These are phyloP conservation scores for Amorphotheca resinae DNA, from an alignment of 495 filamentous ascomycete genomes.

Conservation along the genomic window DNA sequence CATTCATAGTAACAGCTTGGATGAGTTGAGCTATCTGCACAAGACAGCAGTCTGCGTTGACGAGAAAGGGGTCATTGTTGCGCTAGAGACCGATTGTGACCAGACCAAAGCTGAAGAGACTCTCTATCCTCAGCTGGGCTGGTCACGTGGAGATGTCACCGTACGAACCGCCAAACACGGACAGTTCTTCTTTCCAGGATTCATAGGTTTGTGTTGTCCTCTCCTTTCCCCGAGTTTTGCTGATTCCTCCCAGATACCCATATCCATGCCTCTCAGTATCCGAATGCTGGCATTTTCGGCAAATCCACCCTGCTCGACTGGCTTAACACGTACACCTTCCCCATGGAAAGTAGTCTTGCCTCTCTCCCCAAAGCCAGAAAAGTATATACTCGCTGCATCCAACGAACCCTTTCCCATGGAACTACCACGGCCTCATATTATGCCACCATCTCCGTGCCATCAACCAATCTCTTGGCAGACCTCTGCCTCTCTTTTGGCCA, in stretches of 20 bases:
- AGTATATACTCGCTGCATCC: slow-evolving; percentile 64
- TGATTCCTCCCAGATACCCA: slow-evolving; percentile 58
- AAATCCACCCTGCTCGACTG: slow-evolving; percentile 80
- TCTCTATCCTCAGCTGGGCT: slow-evolving; percentile 17
- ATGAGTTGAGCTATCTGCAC: slow-evolving; percentile 43
- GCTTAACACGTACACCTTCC: slow-evolving; percentile 93
- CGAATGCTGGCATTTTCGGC: slow-evolving; percentile 85
- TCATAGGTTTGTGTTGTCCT: slow-evolving; percentile 50
- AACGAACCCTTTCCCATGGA: slow-evolving; percentile 71
- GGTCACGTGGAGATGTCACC: slow-evolving; percentile 28
- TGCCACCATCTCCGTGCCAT: slow-evolving; percentile 67
- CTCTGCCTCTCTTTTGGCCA: slow-evolving; percentile 67
- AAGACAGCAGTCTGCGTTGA: slow-evolving; percentile 56
- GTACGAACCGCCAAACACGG: slow-evolving; percentile 24
- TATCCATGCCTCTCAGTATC: slow-evolving; percentile 88
- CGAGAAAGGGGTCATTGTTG: slow-evolving; percentile 50
- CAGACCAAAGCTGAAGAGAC: slow-evolving; percentile 11
- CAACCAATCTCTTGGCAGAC: slow-evolving; percentile 79
- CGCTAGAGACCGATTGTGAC: slow-evolving; percentile 30
- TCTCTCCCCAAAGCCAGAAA: slow-evolving; percentile 34
- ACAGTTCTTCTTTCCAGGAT: slow-evolving; percentile 87
- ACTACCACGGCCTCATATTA: slow-evolving; percentile 90
- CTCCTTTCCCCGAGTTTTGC: neutral
- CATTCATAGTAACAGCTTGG: slow-evolving; percentile 42
- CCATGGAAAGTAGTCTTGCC: slow-evolving; percentile 64